Evolutionary conservation across 768 basidiomycete genomes (phyloP).

Genomic region (Leucogyrophana mollusca): DNA sequence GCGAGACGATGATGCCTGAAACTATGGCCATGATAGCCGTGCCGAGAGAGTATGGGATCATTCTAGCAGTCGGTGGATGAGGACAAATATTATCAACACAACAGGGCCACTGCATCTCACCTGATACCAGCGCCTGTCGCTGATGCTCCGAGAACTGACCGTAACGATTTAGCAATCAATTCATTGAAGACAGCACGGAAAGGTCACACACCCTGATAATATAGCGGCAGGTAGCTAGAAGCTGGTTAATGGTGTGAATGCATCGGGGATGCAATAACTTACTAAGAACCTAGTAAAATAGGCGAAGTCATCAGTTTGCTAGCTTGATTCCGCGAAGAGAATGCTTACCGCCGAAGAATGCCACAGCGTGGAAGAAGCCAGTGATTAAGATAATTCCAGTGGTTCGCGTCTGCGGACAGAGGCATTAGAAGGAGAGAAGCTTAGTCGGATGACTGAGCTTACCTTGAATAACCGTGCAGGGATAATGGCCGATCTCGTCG

Average conservation of each 20-base stretch:
- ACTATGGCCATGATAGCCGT: slow-evolving; percentile 50
- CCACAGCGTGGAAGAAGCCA: slow-evolving; percentile 60
- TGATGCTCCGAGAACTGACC: slow-evolving; percentile 62
- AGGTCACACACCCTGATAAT: slow-evolving; percentile 50
- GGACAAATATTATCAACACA: neutral
- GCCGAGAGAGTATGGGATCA: slow-evolving; percentile 74
- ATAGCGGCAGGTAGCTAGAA: slow-evolving; percentile 65
- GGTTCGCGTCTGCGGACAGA: slow-evolving; percentile 58
- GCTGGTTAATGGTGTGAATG: neutral
- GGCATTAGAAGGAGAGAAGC: neutral
- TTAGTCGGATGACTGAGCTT: slow-evolving; percentile 2
- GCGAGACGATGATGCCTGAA: slow-evolving; percentile 57
- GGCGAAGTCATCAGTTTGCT: neutral
- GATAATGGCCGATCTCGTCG: slow-evolving; percentile 65
- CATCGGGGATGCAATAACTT: slow-evolving; percentile 1
- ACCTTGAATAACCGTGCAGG: slow-evolving; percentile 77
- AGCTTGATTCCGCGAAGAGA: neutral
- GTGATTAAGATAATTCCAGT: slow-evolving; percentile 59
- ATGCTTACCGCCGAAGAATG: slow-evolving; percentile 53
- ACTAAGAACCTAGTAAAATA: slow-evolving; percentile 18
- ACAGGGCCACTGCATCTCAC: slow-evolving; percentile 32
- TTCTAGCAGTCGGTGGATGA: slow-evolving; percentile 39
- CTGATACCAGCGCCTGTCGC: slow-evolving; percentile 69
- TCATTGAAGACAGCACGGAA: neutral
- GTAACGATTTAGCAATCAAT: slow-evolving; percentile 9